These are phyloP conservation scores for Actinomortierella ambigua DNA, from an alignment of 371 early-diverging fungal genomes.

Conservation along the genomic window DNA sequence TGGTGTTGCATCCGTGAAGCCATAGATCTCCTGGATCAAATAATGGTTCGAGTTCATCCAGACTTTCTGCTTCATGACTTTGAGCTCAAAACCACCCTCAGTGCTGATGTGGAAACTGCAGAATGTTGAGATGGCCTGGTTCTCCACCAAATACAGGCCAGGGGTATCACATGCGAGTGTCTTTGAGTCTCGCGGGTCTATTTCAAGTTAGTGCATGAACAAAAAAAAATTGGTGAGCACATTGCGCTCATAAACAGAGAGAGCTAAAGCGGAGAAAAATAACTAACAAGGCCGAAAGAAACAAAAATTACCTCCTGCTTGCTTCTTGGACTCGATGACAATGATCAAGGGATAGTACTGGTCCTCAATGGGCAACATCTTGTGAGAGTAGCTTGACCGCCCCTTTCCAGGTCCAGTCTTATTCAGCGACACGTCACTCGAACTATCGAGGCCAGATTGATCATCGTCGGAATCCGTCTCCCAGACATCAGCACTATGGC, in stretches of 20 bases:
- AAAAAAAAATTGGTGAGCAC: not conserved
- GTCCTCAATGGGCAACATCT: constrained; percentile 20
- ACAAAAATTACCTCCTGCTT: not conserved
- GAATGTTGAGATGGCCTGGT: constrained; percentile 44
- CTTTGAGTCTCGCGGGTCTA: constrained; percentile 29
- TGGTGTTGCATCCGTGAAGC: constrained; percentile 35
- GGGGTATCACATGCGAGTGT: constrained; percentile 26
- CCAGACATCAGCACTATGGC: too few species aligned
- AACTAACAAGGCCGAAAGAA: constrained; percentile 22
- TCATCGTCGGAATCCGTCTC: too few species aligned
- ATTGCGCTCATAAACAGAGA: not conserved
- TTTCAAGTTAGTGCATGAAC: too few species aligned
- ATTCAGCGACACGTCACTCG: too few species aligned
- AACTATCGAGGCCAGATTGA: too few species aligned
- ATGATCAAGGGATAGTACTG: constrained; percentile 45
- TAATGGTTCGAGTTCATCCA: constrained; percentile 45
- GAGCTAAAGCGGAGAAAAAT: not conserved
- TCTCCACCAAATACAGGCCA: constrained; percentile 31
- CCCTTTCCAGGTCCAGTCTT: too few species aligned
- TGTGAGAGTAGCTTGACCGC: too few species aligned
- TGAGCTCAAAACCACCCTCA: constrained; percentile 44
- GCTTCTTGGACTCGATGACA: constrained; percentile 38
- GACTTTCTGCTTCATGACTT: constrained; percentile 47
- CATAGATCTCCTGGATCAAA: constrained; percentile 42
- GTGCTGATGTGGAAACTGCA: constrained; percentile 41